Base-by-base conservation (phyloP, 1,284 basidiomycete genomes). In the Wallemia hederae region DNA sequence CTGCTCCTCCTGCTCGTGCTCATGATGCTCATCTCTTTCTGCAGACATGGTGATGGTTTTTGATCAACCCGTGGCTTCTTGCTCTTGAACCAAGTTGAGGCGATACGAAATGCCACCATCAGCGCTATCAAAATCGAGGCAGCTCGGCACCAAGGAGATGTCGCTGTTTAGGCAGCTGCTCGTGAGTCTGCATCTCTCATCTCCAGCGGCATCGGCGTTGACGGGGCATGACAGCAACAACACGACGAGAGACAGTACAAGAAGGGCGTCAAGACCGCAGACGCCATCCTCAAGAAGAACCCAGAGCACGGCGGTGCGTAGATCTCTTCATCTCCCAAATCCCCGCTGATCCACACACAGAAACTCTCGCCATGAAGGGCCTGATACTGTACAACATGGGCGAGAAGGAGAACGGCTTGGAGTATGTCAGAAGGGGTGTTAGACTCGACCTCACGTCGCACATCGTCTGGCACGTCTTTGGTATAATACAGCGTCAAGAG, bases 391-490 rank as follows among this genome's bases (percentile, higher is more conserved):
- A 82, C 9, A 84, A 88, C 65, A 81, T 88, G 75, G 69, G 70
- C 27, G 79, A 80, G 66, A 81, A 86, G 26, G 84, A 88, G 19
- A 79, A 87, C 63, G 90, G 89, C 22, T 74, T 86, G 62, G 82
- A 83, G 29, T 76, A 92, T 62, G 87, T 94, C 62, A 85, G 85
- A 72, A 81, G 85, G 64, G 94, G 89, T 58, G 78, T 94, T 64
- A 80, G 82, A 62, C 78, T 84, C 63, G 90, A 97, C 73, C 75
- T 92, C 62, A 86, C 81, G 33, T 90, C 85, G 25, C 92, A 98
- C 69, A 96, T 99, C 68, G 85, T 83, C 68, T 98, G 94, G 92
- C 94, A 99, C 70, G 91, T 98, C 63, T 85, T 90, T 67, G 94
- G 90, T 56, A 81, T 96, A 66, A 80, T 92, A 29, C 84, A 89